phyloP scores from a whole-genome alignment of 2,329 filamentous ascomycete genomes.

The Cytospora schulzeri region DNA sequence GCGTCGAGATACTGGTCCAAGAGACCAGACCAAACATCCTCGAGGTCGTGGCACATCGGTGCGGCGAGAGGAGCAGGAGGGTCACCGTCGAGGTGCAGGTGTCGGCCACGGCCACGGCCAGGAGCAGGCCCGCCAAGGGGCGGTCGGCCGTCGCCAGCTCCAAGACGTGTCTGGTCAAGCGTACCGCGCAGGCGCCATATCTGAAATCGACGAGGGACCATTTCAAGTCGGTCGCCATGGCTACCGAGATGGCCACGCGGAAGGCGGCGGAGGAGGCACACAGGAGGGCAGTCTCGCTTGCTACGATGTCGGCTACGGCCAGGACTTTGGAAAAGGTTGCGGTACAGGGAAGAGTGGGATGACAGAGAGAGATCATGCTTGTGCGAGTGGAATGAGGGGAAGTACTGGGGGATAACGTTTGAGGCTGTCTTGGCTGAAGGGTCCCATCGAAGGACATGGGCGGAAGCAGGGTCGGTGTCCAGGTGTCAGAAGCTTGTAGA shows the following conservation, averaged over 20 bases:
- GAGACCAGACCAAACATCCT: neutral
- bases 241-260: neutral
- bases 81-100: neutral
- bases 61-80: neutral
- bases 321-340: neutral
- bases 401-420: neutral
- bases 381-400: neutral
- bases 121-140: neutral
- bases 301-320: neutral
- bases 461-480: neutral
- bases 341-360: neutral
- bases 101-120: neutral
- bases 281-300: neutral
- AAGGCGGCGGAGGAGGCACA: neutral
- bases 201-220: neutral
- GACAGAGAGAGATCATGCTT: neutral
- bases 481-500: neutral
- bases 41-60: neutral
- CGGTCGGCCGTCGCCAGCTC: neutral
- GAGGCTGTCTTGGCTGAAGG: neutral
- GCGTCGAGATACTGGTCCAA: neutral
- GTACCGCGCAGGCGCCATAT: neutral
- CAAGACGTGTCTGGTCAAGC: neutral
- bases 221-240: neutral
- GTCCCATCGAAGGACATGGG: neutral